Evolutionary conservation across 768 basidiomycete genomes (phyloP), one percentile per base, ranked within the genome.

Genomic region (Polyporus arcularius): DNA sequence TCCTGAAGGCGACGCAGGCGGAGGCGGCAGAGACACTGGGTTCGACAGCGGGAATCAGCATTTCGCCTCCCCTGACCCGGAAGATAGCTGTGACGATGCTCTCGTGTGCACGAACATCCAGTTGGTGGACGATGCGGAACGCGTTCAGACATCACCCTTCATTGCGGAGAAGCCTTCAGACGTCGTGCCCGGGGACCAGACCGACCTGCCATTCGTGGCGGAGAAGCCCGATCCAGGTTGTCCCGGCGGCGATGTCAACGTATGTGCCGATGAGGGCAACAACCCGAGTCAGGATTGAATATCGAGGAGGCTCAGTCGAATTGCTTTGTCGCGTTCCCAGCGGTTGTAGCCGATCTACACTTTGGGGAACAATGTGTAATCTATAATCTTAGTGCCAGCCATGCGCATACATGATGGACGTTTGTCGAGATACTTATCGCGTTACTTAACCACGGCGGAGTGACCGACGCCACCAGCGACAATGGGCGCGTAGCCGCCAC

Each of bases 171-270:
- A 35, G 35, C 7, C 6, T 41, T 18, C 46, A 4, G 12, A 4
- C 6, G 46, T 18, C 7, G n/a, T 47, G 6, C 46, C 46, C 21
- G 46, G 21, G n/a, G 11, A 6, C 35, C 11, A 6, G 6, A 47
- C n/a, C 6, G 26, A 48, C 21, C 2, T 30, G 6, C 46, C 46
- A 4, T 8, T 8, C 9, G 14, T 48, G 21, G 12, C 6, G n/a
- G 46, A 48, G 46, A 12, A 11, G 46, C 4, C 21, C 2, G 21
- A 26, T 26, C 8, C 46, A 4, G 46, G 53, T 4, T 61, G 60
- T 42, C 60, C 54, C 7, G 49, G 21, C 40, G 60, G 60, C 32
- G 60, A 55, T 26, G 9, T 61, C 21, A 48, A 49, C 26, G 47
- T 31, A 31, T 61, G 60, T 46, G 15, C 35, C 32, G 55, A 61